Base-by-base conservation (phyloP, 495 filamentous ascomycete species). In the Neurospora sp. region DNA sequence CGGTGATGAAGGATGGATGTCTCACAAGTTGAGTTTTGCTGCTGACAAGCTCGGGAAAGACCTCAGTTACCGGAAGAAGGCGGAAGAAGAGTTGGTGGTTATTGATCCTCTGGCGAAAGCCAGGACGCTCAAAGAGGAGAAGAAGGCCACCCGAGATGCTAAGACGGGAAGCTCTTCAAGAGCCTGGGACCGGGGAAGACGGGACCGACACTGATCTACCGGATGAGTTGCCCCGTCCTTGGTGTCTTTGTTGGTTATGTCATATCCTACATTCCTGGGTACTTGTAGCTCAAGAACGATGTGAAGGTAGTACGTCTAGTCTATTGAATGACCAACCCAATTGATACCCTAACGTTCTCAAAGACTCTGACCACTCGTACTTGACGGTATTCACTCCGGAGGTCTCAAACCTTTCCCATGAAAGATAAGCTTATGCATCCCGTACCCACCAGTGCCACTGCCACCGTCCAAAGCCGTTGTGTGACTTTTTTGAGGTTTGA, bases 11-110 rank as follows among this genome's bases (percentile, higher is more conserved):
- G 87, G 85, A 10, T 88, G 86, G 87, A 88, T 89, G 87, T 87
- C 83, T 9, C 96, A 98, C 82, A 84, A 87, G 11, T 82, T 99
- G 41, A 93, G 84, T 14, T 98, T 98, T 83, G 90, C 90, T 20
- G 95, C 94, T 74, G 96, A 99, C 79, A 91, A 90, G 72, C 81
- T 97, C 4, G 96, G 96, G 41, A 98, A 98, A 79, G 94, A 97
- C 81, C 81, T 97, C 72, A 92, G 89, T 42, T 98, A 94, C 87
- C 93, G 94, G 81, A 90, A 90, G 82, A 91, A 93, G 78, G 93
- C 94, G 69, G 91, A 92, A 74, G 92, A 96, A 76, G 94, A 97
- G 77, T 82, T 99, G 69, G 91, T 97, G 73, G 94, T 98, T 2
- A 97, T 98, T 82, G 96, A 99, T 83, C 96, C 96, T 1, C 84